A percentile compares a stretch with the other conserved stretches of the same genome.
Evolutionary conservation across 2,329 filamentous ascomycete species (phyloP).

Genomic region (Dactylellina haptotyla): DNA sequence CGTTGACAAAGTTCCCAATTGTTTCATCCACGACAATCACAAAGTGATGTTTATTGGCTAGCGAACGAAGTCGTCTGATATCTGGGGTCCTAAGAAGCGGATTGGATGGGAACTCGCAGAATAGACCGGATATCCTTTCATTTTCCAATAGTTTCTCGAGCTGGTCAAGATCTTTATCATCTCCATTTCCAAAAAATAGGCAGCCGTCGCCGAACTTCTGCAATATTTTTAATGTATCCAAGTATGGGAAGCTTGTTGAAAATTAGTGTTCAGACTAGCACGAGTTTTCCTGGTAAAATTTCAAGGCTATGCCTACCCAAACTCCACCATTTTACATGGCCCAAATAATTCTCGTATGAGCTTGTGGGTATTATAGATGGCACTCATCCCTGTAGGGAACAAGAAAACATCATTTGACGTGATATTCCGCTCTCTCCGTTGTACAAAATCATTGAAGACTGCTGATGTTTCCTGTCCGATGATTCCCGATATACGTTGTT

Average conservation of each 20-base stretch:
- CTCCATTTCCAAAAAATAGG: slow-evolving; percentile 85
- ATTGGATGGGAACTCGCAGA: slow-evolving; percentile 95
- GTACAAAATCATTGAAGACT: slow-evolving; percentile 57
- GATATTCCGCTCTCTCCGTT: slow-evolving; percentile 71
- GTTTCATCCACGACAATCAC: slow-evolving; percentile 94
- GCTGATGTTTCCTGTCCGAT: slow-evolving; percentile 70
- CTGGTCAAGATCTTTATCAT: slow-evolving; percentile 80
- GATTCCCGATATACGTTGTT: slow-evolving; percentile 86
- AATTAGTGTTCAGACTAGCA: slow-evolving; percentile 55
- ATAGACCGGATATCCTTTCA: slow-evolving; percentile 81
- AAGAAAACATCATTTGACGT: slow-evolving; percentile 89
- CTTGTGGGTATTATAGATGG: slow-evolving; percentile 89
- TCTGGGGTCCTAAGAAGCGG: slow-evolving; percentile 87
- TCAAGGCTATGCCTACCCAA: slow-evolving; percentile 67
- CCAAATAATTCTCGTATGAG: slow-evolving; percentile 74
- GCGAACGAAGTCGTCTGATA: slow-evolving; percentile 77
- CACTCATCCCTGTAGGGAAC: slow-evolving; percentile 90
- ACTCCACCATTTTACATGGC: slow-evolving; percentile 80
- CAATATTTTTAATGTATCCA: slow-evolving; percentile 93
- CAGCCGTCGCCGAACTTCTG: slow-evolving; percentile 93
- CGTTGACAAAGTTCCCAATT: slow-evolving; percentile 94
- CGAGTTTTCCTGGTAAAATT: neutral
- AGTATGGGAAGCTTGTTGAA: slow-evolving; percentile 78
- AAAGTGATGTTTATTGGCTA: slow-evolving; percentile 88
- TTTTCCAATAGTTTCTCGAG: slow-evolving; percentile 78